A percentile compares a stretch with the other conserved stretches of the same genome.
phyloP scores from a whole-genome alignment of 345 rosid species.

The Syzygium aromaticum region DNA sequence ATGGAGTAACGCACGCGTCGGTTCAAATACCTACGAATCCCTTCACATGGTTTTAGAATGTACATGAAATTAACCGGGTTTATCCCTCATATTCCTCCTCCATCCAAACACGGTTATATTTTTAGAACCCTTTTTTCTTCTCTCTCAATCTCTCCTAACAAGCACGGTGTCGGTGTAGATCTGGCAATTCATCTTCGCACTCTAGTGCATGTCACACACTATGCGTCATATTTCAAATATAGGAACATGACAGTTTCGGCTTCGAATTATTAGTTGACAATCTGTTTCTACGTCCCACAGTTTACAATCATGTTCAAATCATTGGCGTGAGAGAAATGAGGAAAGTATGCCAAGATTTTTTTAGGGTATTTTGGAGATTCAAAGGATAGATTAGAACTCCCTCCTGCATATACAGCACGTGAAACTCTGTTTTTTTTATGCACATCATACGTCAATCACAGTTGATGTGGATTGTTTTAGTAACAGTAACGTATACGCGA shows the following conservation, averaged over 20 bases:
- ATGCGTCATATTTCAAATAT: background rate
- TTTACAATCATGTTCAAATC: background rate
- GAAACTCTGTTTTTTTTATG: background rate
- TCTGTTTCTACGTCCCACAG: background rate
- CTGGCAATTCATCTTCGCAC: background rate
- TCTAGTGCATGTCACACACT: too few species aligned
- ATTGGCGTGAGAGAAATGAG: background rate
- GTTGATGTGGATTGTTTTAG: background rate
- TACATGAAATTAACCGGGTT: background rate
- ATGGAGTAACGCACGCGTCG: background rate
- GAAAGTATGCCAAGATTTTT: background rate
- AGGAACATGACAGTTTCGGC: background rate
- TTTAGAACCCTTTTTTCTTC: background rate
- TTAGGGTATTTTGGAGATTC: background rate
- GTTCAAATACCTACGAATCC: background rate
- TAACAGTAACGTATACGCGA: background rate
- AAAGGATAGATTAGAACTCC: background rate
- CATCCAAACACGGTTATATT: background rate
- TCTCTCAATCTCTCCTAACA: background rate
- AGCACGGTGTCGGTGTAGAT: background rate
- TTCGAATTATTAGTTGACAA: background rate
- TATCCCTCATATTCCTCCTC: background rate
- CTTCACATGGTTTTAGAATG: background rate
- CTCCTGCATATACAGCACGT: too few species aligned
- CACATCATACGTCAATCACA: background rate